Base-by-base conservation (phyloP, 768 basidiomycete genomes). In the Auricularia auricula-judae region DNA sequence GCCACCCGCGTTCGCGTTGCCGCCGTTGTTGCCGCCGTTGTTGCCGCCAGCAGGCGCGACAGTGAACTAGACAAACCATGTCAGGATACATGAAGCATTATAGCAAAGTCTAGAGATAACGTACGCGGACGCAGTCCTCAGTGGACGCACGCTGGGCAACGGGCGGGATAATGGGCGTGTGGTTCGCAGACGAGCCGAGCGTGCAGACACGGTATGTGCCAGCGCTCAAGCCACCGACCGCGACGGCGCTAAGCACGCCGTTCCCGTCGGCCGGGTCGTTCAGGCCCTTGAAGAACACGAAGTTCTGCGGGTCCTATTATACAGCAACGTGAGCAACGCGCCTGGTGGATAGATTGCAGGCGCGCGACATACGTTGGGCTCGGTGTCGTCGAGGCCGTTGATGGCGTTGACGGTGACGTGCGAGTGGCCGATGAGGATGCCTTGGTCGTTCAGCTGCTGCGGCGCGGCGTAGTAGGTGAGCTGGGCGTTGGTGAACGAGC, bases 91-190 rank as follows among this genome's bases (percentile, higher is more conserved):
- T 18, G 43, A 44, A 44, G 18, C 5, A 18, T 5, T 51, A 18
- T 5, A 51, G 11, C 11, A 10, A 4, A 8, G 39, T 42, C 39
- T 10, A 21, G 21, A 10, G 18, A 51, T 8, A 8, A 51, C 47
- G 47, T 51, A 51, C 47, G 73, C 87, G 86, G 72, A 83, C 71
- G 61, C 75, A 76, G 70, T 89, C 86, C 70, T 87, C 84, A 36
- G 84, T 69, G 29, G 74, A 73, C 65, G 85, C 85, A 67, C 84
- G 87, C 68, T 84, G 85, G 18, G 82, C 85, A 59, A 87, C 71
- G 18, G 86, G 77, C 56, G 81, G 83, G 64, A 86, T 73, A 61
- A 75, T 79, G 3, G 82, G 85, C 67, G 81, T 80, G 68, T 88
- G 85, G 73, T 87, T 87, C 11, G 81, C 70, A 14, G 80, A 76